These are phyloP conservation scores for Pythium aphanidermatum DNA, from an alignment of 352 stramenopile species.

Conservation along the genomic window DNA sequence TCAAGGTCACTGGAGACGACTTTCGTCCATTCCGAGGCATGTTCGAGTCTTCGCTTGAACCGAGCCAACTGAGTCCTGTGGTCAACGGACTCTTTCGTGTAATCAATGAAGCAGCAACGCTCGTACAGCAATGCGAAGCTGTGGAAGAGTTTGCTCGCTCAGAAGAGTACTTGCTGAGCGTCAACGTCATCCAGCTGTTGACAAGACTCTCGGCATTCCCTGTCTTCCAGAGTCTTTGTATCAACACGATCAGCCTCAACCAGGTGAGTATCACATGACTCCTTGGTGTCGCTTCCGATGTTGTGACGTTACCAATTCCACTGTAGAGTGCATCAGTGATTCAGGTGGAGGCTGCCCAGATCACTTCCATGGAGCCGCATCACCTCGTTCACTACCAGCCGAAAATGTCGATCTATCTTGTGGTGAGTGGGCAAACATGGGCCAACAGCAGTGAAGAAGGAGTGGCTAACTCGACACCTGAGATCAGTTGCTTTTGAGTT, in stretches of 20 bases:
- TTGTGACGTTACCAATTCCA: too few species aligned
- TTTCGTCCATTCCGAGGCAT: conserved; percentile 34
- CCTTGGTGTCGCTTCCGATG: too few species aligned
- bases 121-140: conserved; percentile 39
- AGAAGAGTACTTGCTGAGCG: conserved; percentile 64
- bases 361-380: conserved; percentile 44
- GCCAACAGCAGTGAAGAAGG: too few species aligned
- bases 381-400: conserved; percentile 51
- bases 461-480: too few species aligned
- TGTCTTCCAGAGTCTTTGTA: conserved; percentile 39
- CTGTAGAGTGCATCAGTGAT: conserved; percentile 56
- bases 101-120: conserved; percentile 32
- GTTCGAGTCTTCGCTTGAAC: conserved; percentile 33
- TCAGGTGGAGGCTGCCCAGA: conserved; percentile 53
- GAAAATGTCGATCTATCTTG: conserved; percentile 56
- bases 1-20: conserved; percentile 62
- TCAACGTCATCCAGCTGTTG: conserved; percentile 54
- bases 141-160: conserved; percentile 39
- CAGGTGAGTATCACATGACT: too few species aligned
- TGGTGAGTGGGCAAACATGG: too few species aligned
- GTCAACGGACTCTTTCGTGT: conserved; percentile 51
- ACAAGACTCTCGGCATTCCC: conserved; percentile 48
- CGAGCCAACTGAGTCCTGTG: conserved; percentile 38
- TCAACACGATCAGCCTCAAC: conserved; percentile 58
- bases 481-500: conserved; percentile 55